Evolutionary conservation across 2,329 filamentous ascomycete genomes (phyloP), one percentile per base, ranked within the genome.

Genomic region (Trichoderma sp.): DNA sequence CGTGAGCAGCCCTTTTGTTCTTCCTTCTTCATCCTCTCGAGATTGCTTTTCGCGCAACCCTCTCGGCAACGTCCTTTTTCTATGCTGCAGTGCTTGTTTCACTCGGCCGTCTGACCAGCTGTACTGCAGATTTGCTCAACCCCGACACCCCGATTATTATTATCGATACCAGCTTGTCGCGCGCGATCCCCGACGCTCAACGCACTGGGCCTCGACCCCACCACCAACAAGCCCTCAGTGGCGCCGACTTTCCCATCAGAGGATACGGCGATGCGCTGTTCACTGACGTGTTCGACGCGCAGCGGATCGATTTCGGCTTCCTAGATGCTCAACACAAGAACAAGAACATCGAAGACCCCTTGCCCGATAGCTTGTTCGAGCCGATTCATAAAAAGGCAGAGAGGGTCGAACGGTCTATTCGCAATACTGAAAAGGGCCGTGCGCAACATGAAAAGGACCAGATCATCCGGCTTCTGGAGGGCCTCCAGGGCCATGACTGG

Each of bases 401-500:
- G 72, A 79, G 86, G 26, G 73, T 85, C 56, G 87, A 89, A 72
- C 83, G 83, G 63, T 85, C 84, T 1, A 87, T 88, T 55, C 81
- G 87, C 39, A 89, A 89, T 68, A 81, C 84, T 0, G 87, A 89
- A 72, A 87, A 84, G 72, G 85, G 85, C 14, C 82, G 86, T 10
- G 87, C 87, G 17, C 86, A 89, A 69, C 87, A 89, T 79, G 87
- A 89, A 70, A 86, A 83, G 69, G 86, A 88, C 67, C 86, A 88
- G 70, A 84, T 89, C 47, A 83, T 86, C 62, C 82, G 86, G 41
- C 76, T 89, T 17, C 82, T 97, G 7, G 92, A 95, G 62, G 92
- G 92, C 19, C 83, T 99, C 1, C 90, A 92, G 74, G 91, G 94
- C 2, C 92, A 91, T 65, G 95, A 98, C 76, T 99, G 95, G 95